These are phyloP conservation scores for Leptodermis oblonga DNA, from an alignment of 257 asterid species.

Conservation along the genomic window DNA sequence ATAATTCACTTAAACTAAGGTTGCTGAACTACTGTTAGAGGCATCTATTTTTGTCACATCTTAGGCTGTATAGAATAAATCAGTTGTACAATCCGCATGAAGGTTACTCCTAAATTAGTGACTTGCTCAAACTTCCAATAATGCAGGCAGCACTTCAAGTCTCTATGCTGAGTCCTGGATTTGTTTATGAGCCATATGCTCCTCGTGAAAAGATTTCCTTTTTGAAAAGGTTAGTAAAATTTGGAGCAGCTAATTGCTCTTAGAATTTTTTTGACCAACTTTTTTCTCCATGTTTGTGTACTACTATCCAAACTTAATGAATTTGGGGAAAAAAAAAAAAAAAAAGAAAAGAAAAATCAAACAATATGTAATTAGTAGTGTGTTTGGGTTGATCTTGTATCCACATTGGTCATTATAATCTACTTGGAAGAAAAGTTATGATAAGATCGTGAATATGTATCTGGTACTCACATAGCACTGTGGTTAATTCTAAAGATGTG, in stretches of 20 bases:
- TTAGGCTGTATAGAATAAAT: neutral
- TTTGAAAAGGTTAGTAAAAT: conserved; percentile 54
- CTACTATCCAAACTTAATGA: neutral
- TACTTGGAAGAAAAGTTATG: neutral
- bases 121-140: conserved; percentile 22
- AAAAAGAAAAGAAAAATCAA: neutral
- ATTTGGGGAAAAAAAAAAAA: neutral
- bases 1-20: neutral
- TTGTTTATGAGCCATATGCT: conserved; percentile 76
- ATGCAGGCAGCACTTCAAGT: conserved; percentile 59
- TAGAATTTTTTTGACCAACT: neutral
- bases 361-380: neutral
- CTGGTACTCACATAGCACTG: neutral
- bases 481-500: neutral
- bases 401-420: neutral
- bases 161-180: conserved; percentile 74
- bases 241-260: conserved; percentile 8
- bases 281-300: neutral
- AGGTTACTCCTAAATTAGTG: conserved; percentile 4
- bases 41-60: neutral
- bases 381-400: neutral
- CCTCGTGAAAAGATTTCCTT: conserved; percentile 61
- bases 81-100: neutral
- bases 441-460: neutral
- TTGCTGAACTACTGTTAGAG: neutral